A percentile compares a stretch with the other conserved stretches of the same genome.
Conservation (phyloP, 352 stramenopile species). For the Phytophthora capsici region DNA sequence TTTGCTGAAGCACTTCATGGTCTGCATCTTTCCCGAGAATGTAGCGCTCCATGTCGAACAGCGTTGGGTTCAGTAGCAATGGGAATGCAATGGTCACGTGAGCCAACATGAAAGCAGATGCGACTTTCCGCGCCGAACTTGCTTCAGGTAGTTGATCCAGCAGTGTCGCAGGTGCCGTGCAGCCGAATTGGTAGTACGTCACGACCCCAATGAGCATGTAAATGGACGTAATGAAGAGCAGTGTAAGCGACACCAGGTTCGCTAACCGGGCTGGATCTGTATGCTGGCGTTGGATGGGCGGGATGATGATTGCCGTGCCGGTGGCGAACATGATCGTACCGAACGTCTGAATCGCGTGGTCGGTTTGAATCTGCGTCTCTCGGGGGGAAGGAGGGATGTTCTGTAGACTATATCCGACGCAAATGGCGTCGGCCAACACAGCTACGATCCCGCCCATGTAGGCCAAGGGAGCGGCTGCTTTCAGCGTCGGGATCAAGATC, state of each 20-base stretch:
- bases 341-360: constrained; percentile 59
- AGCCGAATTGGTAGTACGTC: constrained; percentile 78
- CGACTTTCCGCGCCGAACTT: constrained; percentile 38
- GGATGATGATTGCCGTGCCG: constrained; percentile 70
- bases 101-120: constrained; percentile 54
- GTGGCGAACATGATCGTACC: constrained; percentile 78
- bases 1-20: constrained; percentile 61
- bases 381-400: constrained; percentile 45
- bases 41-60: constrained; percentile 72
- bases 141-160: constrained; percentile 59
- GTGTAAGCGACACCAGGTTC: constrained; percentile 67
- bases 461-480: constrained; percentile 51
- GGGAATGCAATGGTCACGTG: constrained; percentile 74
- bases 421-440: constrained; percentile 59
- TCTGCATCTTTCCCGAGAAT: constrained; percentile 68
- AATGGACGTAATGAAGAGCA: constrained; percentile 76
- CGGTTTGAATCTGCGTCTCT: constrained; percentile 56
- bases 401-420: constrained; percentile 55
- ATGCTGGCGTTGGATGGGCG: constrained; percentile 68
- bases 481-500: constrained; percentile 67
- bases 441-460: constrained; percentile 57
- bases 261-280: constrained; percentile 51
- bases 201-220: constrained; percentile 73
- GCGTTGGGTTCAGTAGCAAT: constrained; percentile 63
- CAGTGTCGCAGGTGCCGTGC: constrained; percentile 62